Conservation (phyloP, 2,329 filamentous ascomycete species). For the Escovopsis sp. region DNA sequence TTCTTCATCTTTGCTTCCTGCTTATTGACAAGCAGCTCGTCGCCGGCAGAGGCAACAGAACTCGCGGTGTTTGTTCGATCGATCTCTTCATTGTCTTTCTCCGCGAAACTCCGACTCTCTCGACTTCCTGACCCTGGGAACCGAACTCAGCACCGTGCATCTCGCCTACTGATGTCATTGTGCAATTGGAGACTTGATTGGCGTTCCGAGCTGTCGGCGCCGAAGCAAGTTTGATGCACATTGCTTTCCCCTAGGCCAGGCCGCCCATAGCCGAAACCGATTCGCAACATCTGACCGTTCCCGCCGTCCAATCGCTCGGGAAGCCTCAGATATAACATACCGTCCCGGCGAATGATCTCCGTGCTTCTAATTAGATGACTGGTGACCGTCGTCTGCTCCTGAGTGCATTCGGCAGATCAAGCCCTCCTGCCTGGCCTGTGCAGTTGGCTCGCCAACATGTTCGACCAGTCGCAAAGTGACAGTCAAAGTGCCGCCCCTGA, state of each 20-base stretch:
- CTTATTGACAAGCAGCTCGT: neutral
- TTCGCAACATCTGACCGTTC: no score
- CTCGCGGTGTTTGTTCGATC: neutral
- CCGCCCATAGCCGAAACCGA: no score
- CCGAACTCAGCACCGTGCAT: conserved; percentile 7
- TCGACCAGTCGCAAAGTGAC: conserved; percentile 20
- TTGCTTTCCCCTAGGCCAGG: no score
- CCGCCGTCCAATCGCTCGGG: no score
- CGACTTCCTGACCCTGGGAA: no score
- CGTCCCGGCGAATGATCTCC: no score
- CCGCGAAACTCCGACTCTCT: neutral
- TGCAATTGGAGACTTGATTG: conserved; percentile 18
- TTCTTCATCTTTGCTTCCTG: conserved; percentile 5
- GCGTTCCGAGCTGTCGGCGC: conserved; percentile 21
- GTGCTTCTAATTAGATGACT: no score
- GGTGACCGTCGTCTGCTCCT: no score
- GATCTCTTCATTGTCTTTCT: neutral
- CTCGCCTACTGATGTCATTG: conserved; percentile 1
- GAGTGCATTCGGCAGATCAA: conserved; percentile 15
- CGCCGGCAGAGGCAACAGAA: neutral
- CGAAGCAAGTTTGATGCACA: conserved; percentile 22
- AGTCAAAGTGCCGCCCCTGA: conserved; percentile 17
- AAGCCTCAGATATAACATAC: no score
- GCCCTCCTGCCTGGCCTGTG: conserved; percentile 16
- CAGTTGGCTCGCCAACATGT: conserved; percentile 22